Conservation (phyloP, 768 basidiomycete species). For the Russula sp. region DNA sequence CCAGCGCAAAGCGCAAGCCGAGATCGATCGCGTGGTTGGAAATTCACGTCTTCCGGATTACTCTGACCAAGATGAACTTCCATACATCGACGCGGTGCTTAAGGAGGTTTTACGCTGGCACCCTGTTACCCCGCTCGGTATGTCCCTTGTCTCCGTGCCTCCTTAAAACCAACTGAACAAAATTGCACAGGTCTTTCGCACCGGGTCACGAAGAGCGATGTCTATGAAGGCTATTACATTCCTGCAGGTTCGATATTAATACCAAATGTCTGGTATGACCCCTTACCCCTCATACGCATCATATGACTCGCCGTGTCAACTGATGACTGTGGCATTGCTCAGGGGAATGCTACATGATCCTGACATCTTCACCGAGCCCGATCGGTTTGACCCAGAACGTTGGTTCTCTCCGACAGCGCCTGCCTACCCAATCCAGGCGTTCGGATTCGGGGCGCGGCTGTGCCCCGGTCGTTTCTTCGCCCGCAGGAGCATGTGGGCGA, state of each 20-base stretch:
- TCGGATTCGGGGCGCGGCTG: constrained; percentile 2
- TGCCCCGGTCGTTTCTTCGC: not conserved
- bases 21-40: constrained; percentile 3
- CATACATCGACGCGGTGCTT: not conserved
- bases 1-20: not conserved
- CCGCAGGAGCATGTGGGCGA: not conserved
- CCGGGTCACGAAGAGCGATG: not conserved
- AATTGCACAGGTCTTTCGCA: not conserved
- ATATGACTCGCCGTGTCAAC: not conserved
- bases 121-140: not conserved
- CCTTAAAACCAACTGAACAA: not conserved
- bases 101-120: constrained; percentile 6
- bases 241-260: not conserved
- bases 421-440: not conserved
- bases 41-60: not conserved
- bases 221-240: not conserved
- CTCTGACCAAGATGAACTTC: not conserved
- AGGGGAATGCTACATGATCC: constrained; percentile 7
- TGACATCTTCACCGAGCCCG: not conserved
- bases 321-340: not conserved
- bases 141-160: not conserved
- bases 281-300: not conserved
- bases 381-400: constrained; percentile 4
- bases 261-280: not conserved
- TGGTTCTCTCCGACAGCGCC: not conserved